Base-by-base conservation (phyloP, 495 filamentous ascomycete species). In the Aspergillus bridgeri region DNA sequence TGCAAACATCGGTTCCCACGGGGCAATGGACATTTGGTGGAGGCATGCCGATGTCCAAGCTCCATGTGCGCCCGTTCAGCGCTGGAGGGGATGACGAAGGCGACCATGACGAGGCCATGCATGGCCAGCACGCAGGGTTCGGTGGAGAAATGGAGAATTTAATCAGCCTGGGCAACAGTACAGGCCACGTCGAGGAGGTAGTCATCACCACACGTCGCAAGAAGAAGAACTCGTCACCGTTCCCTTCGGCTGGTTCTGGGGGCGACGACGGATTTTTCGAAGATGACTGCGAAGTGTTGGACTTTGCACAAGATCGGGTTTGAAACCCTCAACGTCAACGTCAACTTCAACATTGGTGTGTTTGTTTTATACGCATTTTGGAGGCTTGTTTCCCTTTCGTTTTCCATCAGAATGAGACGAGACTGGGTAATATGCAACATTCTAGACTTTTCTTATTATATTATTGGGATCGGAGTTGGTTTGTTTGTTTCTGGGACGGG, bases 221-320 rank as follows among this genome's bases (percentile, higher is more conserved):
- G 81, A 74, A 86, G 79, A 65, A 65, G 72, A 68, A 67, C 67
- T 61, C 64, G 13, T 57, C 64, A 49, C 60, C 66, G 53, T 72
- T 59, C 58, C 64, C 46, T 64, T 74, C 42, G 53, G 52, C 55
- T 47, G 55, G 58, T n/a, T 61, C 29, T 18, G 81, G 79, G 22
- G 82, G 84, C 17, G 89, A 86, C 29, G 89, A 92, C 42, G 91
- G 90, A 3, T 94, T 96, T 70, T 96, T 96, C 64, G 92, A 96
- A 69, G 91, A 96, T 66, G 92, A 94, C 68, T 93, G 89, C 65
- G 92, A 95, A 65, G 89, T 96, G 56, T 77, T 96, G 62, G 92
- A 96, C 75, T 96, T 92, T 82, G 90, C 90, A 13, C 85, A 88
- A 63, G 89, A 95, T 67, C 79, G 90, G 64, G 90, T 93, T 38